A percentile compares a stretch with the other conserved stretches of the same genome.
Conservation (phyloP, 2,329 filamentous ascomycete genomes). For the Colletotrichum incanum region DNA sequence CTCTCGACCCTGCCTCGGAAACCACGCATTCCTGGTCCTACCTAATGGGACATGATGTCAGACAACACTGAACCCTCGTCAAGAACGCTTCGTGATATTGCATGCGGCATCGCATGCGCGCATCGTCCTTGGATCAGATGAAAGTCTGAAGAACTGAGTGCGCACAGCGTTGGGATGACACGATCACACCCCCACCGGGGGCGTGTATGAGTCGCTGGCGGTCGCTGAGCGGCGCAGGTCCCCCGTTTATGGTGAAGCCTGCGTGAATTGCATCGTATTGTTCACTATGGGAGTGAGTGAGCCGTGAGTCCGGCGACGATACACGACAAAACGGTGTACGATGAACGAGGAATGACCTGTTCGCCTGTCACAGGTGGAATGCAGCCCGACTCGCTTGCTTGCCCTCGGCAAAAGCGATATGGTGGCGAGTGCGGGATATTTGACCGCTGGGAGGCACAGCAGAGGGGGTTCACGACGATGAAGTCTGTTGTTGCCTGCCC, state of each 20-base stretch:
- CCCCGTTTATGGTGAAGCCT: constrained; percentile 7
- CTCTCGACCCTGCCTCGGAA: background rate
- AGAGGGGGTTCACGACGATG: background rate
- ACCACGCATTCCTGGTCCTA: background rate
- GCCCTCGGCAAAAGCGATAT: constrained; percentile 12
- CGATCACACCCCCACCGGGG: constrained; percentile 3
- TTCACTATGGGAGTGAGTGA: background rate
- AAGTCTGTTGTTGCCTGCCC: background rate
- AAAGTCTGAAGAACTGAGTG: background rate
- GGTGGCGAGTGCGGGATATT: constrained; percentile 9
- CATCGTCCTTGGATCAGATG: background rate
- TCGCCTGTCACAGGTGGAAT: constrained; percentile 2
- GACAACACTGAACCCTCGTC: background rate
- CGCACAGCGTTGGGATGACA: constrained; percentile 4
- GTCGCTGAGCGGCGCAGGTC: constrained; percentile 15
- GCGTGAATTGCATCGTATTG: background rate
- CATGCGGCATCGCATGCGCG: background rate
- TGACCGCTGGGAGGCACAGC: constrained; percentile 8
- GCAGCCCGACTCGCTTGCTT: background rate
- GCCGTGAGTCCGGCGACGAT: background rate
- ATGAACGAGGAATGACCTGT: background rate
- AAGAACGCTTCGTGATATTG: background rate
- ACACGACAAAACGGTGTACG: background rate
- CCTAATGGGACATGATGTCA: constrained; percentile 1
- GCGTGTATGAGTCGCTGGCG: constrained; percentile 12